Base-by-base conservation (phyloP, 1,284 basidiomycete genomes). In the Sphagnurus paluster region DNA sequence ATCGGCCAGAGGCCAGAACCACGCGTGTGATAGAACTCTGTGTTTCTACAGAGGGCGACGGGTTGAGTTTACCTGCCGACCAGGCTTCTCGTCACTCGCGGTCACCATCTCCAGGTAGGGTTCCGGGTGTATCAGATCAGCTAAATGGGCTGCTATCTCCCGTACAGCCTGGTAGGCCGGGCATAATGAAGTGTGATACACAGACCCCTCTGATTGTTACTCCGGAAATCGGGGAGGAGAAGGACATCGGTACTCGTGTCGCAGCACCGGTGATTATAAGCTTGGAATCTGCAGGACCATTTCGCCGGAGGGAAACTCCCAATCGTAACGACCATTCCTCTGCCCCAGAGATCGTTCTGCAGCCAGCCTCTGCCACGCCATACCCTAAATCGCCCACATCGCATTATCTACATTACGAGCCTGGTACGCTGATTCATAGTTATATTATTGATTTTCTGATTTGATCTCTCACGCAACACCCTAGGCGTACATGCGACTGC, bases 401-500 rank as follows among this genome's bases (percentile, higher is more conserved):
- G 19, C 50, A 75, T 3, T 85, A 79, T 62, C 63, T 82, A 42
- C 67, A 75, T 55, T 86, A 87, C 58, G 75, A 84, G 50, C 83
- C 82, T 38, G 71, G 72, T 70, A 52, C 49, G 63, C 56, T 29
- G 17, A 23, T 35, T 48, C 25, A 4, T 14, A 7, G 2, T 14
- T 14, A 6, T 6, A 20, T 34, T 24, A 36, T 50, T 32, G 44
- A n/a, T 35, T 23, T 33, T 26, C 33, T 48, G 36, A 42, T 52
- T 35, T 50, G 29, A 47, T 36, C 28, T 40, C n/a, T 36, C 23
- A 37, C n/a, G n/a, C n/a, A 24, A 33, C 33, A 44, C 16, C 33
- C n/a, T 32, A 71, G 84, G 82, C 40, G 56, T 83, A 4, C 82
- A 88, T 64, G 72, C 85, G 5, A 86, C 75, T 14, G 84, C 85